Conservation (phyloP, 1,284 basidiomycete species). For the Ganoderma sinense region DNA sequence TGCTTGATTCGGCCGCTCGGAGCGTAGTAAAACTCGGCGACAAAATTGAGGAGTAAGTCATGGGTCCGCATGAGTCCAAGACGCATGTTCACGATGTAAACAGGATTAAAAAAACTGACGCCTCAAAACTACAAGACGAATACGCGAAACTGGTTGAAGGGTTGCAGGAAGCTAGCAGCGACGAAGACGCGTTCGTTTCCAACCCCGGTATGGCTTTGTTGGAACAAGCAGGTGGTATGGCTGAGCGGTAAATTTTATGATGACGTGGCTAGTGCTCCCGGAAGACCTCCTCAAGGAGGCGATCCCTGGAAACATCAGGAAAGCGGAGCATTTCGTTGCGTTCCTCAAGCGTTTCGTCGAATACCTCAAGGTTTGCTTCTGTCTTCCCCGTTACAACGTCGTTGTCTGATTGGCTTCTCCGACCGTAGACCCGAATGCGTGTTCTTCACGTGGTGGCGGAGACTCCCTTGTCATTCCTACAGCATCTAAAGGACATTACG, state of each 20-base stretch:
- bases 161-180: conserved; percentile 77
- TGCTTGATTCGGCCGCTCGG: conserved; percentile 94
- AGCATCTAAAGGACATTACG: conserved; percentile 98
- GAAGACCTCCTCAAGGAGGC: conserved; percentile 96
- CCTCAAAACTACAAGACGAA: conserved; percentile 94
- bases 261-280: conserved; percentile 74
- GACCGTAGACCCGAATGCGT: conserved; percentile 90
- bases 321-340: conserved; percentile 99
- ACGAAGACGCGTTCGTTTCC: conserved; percentile 88
- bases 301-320: conserved; percentile 97
- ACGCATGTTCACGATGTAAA: conserved; percentile 12
- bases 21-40: conserved; percentile 91
- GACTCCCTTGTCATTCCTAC: conserved; percentile 97
- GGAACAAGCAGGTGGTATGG: conserved; percentile 3
- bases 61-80: background rate
- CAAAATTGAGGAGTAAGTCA: conserved; percentile 92
- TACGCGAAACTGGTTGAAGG: conserved; percentile 98
- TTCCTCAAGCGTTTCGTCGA: conserved; percentile 99
- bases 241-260: conserved; percentile 3
- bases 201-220: conserved; percentile 76
- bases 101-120: conserved; percentile 95
- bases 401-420: conserved; percentile 21
- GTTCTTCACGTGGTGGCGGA: conserved; percentile 99
- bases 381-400: conserved; percentile 7
- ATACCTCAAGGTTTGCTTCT: conserved; percentile 85